phyloP scores from a whole-genome alignment of 192 early-diverging fungal genomes.

The Mortierella antarctica region DNA sequence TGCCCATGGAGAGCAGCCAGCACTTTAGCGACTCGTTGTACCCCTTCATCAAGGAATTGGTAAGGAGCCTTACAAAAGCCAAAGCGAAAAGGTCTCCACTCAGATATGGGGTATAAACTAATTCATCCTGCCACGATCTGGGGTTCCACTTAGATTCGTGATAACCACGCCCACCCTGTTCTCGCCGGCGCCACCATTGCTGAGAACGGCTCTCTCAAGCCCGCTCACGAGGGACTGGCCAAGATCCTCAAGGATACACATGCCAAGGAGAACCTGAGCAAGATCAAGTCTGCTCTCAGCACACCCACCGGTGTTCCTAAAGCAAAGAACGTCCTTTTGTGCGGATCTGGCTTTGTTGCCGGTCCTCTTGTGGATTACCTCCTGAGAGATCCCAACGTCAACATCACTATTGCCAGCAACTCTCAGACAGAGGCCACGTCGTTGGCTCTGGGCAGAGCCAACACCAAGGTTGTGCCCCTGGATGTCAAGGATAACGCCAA shows the following conservation, averaged over 20 bases:
- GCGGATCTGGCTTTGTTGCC: constrained; percentile 93
- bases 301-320: neutral
- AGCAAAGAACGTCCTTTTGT: constrained; percentile 71
- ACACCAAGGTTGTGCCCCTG: constrained; percentile 72
- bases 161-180: constrained; percentile 73
- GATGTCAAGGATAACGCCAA: constrained; percentile 74
- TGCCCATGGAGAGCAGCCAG: constrained; percentile 93
- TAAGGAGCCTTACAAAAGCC: constrained; percentile 43
- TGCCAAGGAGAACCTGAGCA: constrained; percentile 32
- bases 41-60: constrained; percentile 85
- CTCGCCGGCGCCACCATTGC: constrained; percentile 84
- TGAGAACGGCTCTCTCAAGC: constrained; percentile 70
- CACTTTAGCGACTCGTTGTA: constrained; percentile 90
- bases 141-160: constrained; percentile 33
- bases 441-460: constrained; percentile 68
- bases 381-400: constrained; percentile 60
- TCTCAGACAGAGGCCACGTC: constrained; percentile 73
- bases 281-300: constrained; percentile 51
- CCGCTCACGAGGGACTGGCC: constrained; percentile 65
- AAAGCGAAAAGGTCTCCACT: no score
- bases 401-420: constrained; percentile 87
- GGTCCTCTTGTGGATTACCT: constrained; percentile 93
- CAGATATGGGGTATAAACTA: no score
- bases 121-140: no score
- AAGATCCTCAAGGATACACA: constrained; percentile 51